Percentiles rank a stretch among this genome's conserved stretches.
Conservation (phyloP, 1,139 yeast species). For the Kodamaea fungicola region DNA sequence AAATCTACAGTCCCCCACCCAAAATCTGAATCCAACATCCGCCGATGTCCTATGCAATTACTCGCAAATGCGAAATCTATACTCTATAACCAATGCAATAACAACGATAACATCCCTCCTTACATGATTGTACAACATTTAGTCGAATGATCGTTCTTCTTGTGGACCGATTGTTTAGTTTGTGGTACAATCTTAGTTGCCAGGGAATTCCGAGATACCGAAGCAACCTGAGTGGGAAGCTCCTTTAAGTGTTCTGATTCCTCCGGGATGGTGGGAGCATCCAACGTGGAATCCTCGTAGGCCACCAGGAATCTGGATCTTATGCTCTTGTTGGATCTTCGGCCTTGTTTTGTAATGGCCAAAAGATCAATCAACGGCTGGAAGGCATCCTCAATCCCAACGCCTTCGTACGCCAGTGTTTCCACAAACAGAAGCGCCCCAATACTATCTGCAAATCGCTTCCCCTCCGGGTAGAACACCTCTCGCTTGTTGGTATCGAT, state of each 20-base stretch:
- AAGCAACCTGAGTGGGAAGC: not conserved
- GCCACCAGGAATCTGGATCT: slow-evolving; percentile 2
- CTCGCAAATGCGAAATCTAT: no score
- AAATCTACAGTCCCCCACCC: no score
- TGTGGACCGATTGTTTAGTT: no score
- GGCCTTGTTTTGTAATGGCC: slow-evolving; percentile 2
- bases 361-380: slow-evolving; percentile 20
- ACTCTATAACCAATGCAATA: no score
- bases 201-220: not conserved
- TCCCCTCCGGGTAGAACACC: slow-evolving; percentile 28
- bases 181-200: no score
- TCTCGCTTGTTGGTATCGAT: slow-evolving; percentile 26
- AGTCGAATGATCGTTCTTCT: no score
- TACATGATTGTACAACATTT: no score
- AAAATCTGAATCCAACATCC: no score
- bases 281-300: not conserved
- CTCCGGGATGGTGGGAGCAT: not conserved
- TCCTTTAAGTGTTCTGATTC: not conserved
- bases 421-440: slow-evolving; percentile 30
- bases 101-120: no score
- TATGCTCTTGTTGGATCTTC: slow-evolving; percentile 5
- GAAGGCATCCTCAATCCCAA: slow-evolving; percentile 27
- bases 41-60: no score
- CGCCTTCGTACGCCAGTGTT: slow-evolving; percentile 23
- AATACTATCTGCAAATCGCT: slow-evolving; percentile 22